These are phyloP conservation scores for Oryza nivara DNA, from an alignment of 176 grass and related monocot species.

Conservation along the genomic window DNA sequence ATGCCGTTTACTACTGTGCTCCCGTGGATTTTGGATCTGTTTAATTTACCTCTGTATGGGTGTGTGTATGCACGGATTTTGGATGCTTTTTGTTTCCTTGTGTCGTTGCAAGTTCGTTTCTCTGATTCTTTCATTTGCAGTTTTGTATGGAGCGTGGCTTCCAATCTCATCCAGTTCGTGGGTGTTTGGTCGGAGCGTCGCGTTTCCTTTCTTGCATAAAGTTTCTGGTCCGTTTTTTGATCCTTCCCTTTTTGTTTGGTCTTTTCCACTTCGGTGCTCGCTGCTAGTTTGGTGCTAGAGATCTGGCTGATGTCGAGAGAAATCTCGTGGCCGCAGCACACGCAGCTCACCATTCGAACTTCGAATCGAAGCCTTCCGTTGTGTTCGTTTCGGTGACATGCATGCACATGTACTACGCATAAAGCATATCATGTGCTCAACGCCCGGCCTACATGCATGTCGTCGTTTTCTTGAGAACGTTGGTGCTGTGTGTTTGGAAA, in stretches of 20 bases:
- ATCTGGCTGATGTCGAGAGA: background rate
- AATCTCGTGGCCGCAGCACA: background rate
- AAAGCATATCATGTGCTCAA: background rate
- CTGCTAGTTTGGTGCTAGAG: background rate
- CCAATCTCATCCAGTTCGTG: too few relatives aligned
- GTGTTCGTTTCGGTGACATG: background rate
- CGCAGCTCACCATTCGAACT: background rate
- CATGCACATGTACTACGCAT: too few relatives aligned
- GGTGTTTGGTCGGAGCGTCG: too few relatives aligned
- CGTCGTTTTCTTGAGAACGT: background rate
- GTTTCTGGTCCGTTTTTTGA: too few relatives aligned
- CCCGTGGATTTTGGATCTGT: background rate
- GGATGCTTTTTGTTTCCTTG: background rate
- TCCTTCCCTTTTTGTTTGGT: too few relatives aligned
- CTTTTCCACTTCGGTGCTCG: too few relatives aligned
- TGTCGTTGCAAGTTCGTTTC: background rate
- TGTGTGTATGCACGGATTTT: background rate
- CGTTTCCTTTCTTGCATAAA: too few relatives aligned
- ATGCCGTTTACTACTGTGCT: too few relatives aligned
- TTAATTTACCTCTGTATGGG: background rate
- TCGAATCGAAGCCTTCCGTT: background rate
- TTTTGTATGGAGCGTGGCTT: too few relatives aligned
- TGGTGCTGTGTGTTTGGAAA: too few relatives aligned
- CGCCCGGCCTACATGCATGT: background rate
- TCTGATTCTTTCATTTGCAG: background rate